Evolutionary conservation across 441 rosid species (phyloP), one percentile per base, ranked within the genome.

Genomic region (Daphne laureola): DNA sequence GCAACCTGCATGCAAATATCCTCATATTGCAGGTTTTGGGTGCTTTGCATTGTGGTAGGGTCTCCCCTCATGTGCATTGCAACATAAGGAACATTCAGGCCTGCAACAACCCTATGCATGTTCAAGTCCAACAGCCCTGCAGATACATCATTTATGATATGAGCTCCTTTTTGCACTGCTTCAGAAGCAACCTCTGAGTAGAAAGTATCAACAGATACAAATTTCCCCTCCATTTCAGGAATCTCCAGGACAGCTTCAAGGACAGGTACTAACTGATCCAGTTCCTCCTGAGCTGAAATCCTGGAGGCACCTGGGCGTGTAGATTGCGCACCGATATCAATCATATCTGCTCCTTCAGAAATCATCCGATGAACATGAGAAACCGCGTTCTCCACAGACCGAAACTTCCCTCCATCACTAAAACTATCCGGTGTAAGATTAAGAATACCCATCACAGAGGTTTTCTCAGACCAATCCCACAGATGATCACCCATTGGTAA

Each of bases 1-100:
- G 91, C 87, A 70, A 93, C 87, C 67, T 87, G 76, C 49, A 63
- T 61, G 63, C 95, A 85, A 17, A 83, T 81, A 70, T 93, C 69
- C 46, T 70, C 50, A 17, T 87, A 90, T 13, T 78, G 69, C 65
- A 87, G 60, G 69, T 85, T 85, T 55, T 85, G 82, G 60, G 43
- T 46, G 59, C 64, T 80, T 70, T 93, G 96, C 97, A 93, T 90
- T 42, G 93, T 81, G 13, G 75, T 66, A 14, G 91, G 95, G 68
- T 93, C 86, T 52, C 93, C 98, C 67, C 97, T 85, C 98, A 90
- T 93, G 83, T 93, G 97, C 97, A 90, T 93, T 3, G 75, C 76
- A 27, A 87, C 67, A 43, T 82, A 87, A 54, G 96, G 96, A 67
- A 82, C 90, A 45, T 73, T 72, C 43, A 92, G 84, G 36, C 55